Conservation (phyloP, 345 rosid species). For the Capsella bursapastoris region DNA sequence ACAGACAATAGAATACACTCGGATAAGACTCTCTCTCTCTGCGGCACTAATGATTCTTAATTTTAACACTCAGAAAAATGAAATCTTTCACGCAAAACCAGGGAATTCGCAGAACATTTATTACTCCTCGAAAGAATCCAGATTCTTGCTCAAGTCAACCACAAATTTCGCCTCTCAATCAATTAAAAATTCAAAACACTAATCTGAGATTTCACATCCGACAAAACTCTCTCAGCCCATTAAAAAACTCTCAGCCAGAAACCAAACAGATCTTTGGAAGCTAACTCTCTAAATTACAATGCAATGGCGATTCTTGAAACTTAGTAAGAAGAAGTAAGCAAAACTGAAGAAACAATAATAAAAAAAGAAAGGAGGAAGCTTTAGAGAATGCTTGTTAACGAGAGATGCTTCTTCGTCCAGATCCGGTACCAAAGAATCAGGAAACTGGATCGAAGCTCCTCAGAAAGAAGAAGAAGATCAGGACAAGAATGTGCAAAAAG, state of each 20-base stretch:
- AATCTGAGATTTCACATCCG: background rate
- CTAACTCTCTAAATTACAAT: slow-evolving; percentile 12
- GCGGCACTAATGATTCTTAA: slow-evolving; percentile 3
- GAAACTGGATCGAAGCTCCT: slow-evolving; percentile 31
- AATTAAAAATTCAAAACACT: background rate
- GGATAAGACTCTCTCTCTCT: background rate
- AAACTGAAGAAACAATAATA: background rate
- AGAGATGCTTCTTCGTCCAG: slow-evolving; percentile 35
- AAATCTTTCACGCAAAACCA: slow-evolving; percentile 38
- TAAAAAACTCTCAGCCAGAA: background rate
- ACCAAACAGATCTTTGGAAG: slow-evolving; percentile 15
- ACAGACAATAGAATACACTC: slow-evolving; percentile 1
- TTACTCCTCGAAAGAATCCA: slow-evolving; percentile 34
- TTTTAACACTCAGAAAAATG: slow-evolving; percentile 23
- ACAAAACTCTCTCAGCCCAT: background rate
- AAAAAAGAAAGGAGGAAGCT: slow-evolving; percentile 29
- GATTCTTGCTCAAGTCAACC: slow-evolving; percentile 39
- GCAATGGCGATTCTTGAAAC: slow-evolving; percentile 36
- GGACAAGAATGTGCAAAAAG: slow-evolving; percentile 41
- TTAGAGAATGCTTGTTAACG: slow-evolving; percentile 26
- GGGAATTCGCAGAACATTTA: slow-evolving; percentile 39
- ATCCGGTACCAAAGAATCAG: slow-evolving; percentile 34
- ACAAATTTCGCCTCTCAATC: slow-evolving; percentile 15
- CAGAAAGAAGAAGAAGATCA: slow-evolving; percentile 30
- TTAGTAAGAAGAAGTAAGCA: background rate